Evolutionary conservation across 495 filamentous ascomycete genomes (phyloP).

Genomic region (Endocarpon pusillum): DNA sequence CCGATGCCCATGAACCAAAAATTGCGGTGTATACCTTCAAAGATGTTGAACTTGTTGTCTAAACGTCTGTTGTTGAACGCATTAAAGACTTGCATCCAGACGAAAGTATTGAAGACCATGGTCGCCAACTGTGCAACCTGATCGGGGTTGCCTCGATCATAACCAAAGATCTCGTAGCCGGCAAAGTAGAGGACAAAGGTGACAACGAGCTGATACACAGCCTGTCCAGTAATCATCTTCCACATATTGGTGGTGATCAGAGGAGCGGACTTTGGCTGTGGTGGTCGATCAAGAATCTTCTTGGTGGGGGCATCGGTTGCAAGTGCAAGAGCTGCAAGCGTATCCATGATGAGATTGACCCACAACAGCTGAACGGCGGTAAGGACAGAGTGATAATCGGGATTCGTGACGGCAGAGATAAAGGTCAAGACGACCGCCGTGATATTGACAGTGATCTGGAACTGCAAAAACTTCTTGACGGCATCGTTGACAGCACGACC

Average conservation of each 20-base stretch:
- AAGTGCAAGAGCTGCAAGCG: conserved; percentile 69
- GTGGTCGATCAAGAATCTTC: conserved; percentile 64
- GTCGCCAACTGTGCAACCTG: conserved; percentile 46
- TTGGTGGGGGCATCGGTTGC: conserved; percentile 72
- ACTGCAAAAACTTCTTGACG: conserved; percentile 79
- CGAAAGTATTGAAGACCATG: conserved; percentile 84
- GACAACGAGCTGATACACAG: conserved; percentile 62
- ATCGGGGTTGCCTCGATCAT: conserved; percentile 18
- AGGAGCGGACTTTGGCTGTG: conserved; percentile 58
- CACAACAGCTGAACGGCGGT: conserved; percentile 78
- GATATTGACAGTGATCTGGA: conserved; percentile 84
- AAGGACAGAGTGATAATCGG: conserved; percentile 49
- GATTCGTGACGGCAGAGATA: conserved; percentile 59
- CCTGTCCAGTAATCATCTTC: conserved; percentile 89
- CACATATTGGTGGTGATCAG: conserved; percentile 80
- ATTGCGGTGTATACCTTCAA: conserved; percentile 62
- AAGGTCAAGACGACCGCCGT: conserved; percentile 75
- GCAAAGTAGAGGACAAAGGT: conserved; percentile 70
- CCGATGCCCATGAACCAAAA: conserved; percentile 76
- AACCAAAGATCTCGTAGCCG: conserved; percentile 40
- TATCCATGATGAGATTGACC: conserved; percentile 93
- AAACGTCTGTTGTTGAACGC: conserved; percentile 85
- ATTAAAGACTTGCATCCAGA: conserved; percentile 96
- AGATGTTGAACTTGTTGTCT: conserved; percentile 81
- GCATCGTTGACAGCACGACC: conserved; percentile 82